Evolutionary conservation across 2,329 filamentous ascomycete genomes (phyloP).

Genomic region (Niveomyces coronatus): DNA sequence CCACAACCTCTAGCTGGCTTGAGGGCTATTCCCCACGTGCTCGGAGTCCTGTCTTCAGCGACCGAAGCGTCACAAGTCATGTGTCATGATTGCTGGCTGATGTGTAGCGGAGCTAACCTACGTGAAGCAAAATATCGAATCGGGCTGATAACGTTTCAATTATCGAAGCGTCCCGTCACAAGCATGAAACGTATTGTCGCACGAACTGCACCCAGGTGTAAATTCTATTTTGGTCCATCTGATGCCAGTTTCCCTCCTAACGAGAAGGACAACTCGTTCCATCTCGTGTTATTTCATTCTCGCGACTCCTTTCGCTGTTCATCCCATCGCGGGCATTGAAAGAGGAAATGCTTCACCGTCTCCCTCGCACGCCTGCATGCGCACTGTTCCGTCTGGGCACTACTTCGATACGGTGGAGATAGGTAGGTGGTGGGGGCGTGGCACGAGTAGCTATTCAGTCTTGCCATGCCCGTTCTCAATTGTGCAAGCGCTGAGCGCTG

Average conservation of each 20-base stretch:
- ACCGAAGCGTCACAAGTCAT: background rate
- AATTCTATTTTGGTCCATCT: background rate
- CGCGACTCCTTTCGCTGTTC: background rate
- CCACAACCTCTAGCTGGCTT: too few relatives aligned
- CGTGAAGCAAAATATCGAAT: too few relatives aligned
- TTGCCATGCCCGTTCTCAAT: background rate
- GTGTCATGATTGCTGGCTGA: background rate
- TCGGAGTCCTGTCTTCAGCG: background rate
- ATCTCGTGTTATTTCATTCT: background rate
- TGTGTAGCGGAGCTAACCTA: background rate
- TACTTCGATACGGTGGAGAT: background rate
- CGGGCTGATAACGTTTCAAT: background rate
- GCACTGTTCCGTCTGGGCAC: background rate
- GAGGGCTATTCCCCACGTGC: too few relatives aligned
- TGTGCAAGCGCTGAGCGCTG: background rate
- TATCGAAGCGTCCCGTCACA: background rate
- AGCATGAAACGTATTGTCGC: background rate
- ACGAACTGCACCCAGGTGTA: background rate
- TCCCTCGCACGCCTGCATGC: background rate
- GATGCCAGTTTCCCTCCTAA: conserved; percentile 1
- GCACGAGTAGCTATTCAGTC: background rate
- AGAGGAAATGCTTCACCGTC: background rate
- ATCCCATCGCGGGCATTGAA: background rate
- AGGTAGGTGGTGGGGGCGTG: too few relatives aligned
- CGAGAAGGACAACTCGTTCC: background rate